These are phyloP conservation scores for Penicillium salamii DNA, from an alignment of 495 filamentous ascomycete genomes.

Conservation along the genomic window DNA sequence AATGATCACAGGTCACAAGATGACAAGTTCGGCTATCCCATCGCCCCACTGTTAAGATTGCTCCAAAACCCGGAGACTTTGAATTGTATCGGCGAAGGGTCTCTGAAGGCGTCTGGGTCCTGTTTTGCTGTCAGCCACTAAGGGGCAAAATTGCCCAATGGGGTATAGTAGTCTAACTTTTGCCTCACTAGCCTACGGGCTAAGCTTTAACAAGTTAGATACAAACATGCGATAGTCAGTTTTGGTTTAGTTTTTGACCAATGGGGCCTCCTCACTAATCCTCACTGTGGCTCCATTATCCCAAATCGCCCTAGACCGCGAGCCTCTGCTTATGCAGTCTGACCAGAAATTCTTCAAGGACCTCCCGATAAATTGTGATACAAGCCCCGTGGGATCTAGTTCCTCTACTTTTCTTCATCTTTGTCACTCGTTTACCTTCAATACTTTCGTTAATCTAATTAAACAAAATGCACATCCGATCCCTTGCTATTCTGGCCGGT, in stretches of 20 bases:
- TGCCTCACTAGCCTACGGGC: not conserved
- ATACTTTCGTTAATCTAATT: not conserved
- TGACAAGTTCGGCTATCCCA: not conserved
- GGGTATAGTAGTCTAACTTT: not conserved
- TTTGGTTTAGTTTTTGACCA: not conserved
- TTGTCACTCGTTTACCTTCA: not conserved
- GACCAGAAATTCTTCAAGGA: not conserved
- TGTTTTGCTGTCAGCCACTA: not conserved
- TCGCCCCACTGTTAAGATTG: not conserved
- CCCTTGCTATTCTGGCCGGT: conserved; percentile 13
- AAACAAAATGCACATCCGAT: conserved; percentile 12
- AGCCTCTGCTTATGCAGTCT: not conserved
- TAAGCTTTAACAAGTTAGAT: not conserved
- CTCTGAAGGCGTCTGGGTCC: not conserved
- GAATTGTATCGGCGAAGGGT: not conserved
- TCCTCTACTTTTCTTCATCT: not conserved
- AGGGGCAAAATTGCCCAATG: not conserved
- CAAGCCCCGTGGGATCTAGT: not conserved
- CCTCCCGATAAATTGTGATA: not conserved
- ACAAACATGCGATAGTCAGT: no score
- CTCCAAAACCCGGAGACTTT: not conserved
- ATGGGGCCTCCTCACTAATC: not conserved
- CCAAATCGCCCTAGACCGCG: not conserved
- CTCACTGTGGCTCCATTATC: not conserved
- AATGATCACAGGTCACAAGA: not conserved